Evolutionary conservation across 2,329 filamentous ascomycete genomes (phyloP), one percentile per base, ranked within the genome.

Genomic region (Aspergillus chevalieri): DNA sequence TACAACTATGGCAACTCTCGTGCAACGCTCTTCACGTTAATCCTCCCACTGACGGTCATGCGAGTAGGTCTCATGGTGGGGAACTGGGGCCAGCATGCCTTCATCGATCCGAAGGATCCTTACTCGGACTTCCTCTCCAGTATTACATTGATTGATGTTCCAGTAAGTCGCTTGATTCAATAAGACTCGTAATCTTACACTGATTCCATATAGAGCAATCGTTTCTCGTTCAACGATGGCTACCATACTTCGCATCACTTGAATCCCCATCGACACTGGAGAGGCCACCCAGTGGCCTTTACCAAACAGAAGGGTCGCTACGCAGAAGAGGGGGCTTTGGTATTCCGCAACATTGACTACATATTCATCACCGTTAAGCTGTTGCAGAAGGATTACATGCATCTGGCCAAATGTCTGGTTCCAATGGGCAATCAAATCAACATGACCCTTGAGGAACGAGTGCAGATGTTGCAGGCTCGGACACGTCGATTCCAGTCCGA

Each of bases 1-100:
- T 78, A 77, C 50, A 69, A 63, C 6, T 66, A 77, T 44, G 61
- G 64, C 34, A 80, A 83, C 64, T 63, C 74, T 17, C 71, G 71
- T 2, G 80, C 86, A 0, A 80, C 85, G 0, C 61, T 81, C 4
- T 88, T 85, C 58, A 82, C 82, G 0, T 78, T 88, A 24, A 59
- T 90, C 1, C 62, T 89, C 1, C 87, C 87, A 0, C 74, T 91
- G 17, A 56, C 79, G 2, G 66, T 85, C 26, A 77, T 91, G 67
- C 78, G 87, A 0, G 58, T 88, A 15, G 87, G 83, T 0, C 67
- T 92, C 54, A 92, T 91, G 87, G 77, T 87, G 6, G 87, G 87
- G 1, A 92, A 92, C 63, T 92, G 86, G 86, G 87, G 86, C 3
- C 87, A 92, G 64, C 87, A 92, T 64, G 87, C 87, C 1, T 84